Evolutionary conservation across 805 yeast genomes (phyloP).

Genomic region (Zygosaccharomyces bailii): DNA sequence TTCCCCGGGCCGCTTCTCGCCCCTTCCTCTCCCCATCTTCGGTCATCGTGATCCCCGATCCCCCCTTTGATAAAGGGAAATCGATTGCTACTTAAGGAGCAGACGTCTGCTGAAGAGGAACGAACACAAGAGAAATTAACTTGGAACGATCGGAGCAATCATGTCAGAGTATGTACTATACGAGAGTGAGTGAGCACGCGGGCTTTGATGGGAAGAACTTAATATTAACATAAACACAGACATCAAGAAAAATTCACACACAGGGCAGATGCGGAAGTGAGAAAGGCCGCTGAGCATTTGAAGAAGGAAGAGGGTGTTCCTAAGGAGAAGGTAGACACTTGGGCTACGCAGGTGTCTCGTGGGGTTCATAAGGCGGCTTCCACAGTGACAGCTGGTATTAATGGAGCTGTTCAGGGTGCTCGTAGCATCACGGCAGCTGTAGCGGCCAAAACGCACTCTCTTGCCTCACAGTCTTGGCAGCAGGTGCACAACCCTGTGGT

Average conservation of each 20-base stretch:
- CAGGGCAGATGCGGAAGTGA: slow-evolving; percentile 32
- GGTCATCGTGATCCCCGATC: background rate
- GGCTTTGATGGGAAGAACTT: too few species aligned
- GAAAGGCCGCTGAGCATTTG: slow-evolving; percentile 31
- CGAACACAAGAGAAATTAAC: background rate
- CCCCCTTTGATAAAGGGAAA: background rate
- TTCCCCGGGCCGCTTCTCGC: background rate
- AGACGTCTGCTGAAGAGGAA: background rate
- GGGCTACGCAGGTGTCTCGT: background rate
- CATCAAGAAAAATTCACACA: slow-evolving; percentile 17
- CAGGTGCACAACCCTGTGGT: slow-evolving; percentile 65
- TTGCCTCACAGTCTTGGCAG: slow-evolving; percentile 10
- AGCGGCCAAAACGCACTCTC: slow-evolving; percentile 18
- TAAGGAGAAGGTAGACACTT: slow-evolving; percentile 18
- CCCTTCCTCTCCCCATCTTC: background rate
- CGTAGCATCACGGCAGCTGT: slow-evolving; percentile 19
- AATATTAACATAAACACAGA: too few species aligned
- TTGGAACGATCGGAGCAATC: background rate
- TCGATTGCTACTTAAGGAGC: slow-evolving; percentile 8
- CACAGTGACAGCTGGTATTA: slow-evolving; percentile 1
- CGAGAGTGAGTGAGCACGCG: too few species aligned
- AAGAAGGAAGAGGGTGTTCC: slow-evolving; percentile 34
- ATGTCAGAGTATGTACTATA: slow-evolving; percentile 18
- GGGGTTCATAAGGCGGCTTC: background rate
- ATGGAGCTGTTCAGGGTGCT: background rate